Evolutionary conservation across 2,329 filamentous ascomycete species (phyloP), one percentile per base, ranked within the genome.

Genomic region (Penicillium expansum): DNA sequence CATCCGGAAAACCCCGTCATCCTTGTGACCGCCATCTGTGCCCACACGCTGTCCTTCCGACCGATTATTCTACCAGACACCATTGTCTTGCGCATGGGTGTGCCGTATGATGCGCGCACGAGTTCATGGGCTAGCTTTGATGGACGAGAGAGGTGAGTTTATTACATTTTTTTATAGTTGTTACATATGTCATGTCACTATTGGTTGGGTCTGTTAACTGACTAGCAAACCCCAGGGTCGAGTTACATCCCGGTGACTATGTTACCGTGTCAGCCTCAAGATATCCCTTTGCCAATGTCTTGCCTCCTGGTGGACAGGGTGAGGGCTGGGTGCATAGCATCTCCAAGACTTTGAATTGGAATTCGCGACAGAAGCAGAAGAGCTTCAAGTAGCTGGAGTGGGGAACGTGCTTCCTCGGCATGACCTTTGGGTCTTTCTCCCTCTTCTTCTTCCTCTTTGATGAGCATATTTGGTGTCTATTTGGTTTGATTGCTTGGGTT

Each of bases 51-150:
- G 3, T 96, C 91, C 2, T 97, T 97, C 81, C 84, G 94, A 11
- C 93, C 93, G n/a, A 94, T 97, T 67, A 94, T 97, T 68, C 81
- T 97, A 3, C 94, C 94, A 0, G 94, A 99, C 75, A 97, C 93
- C 0, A 96, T 97, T 60, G 93, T 97, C 1, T 80, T 99, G 58
- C 86, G 94, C 37, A 83, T 96, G 18, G 94, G 93, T 11, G 92
- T 97, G n/a, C 94, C 94, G 0, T 97, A 96, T 72, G 88, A 95
- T 73, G 91, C 92, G 9, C 82, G 94, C 48, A 92, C 91, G 5
- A 89, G 86, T 65, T 92, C 89, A 39, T 99, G 94, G 93, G 94
- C 92, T n/a, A 96, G 91, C 74, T 99, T 99, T 71, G 94, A 99
- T 74, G 94, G 94, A 1, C 84, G 92, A 59, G 91, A 97, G 79